Base-by-base conservation (phyloP, 2,329 filamentous ascomycete genomes). In the Botrytis byssoidea region DNA sequence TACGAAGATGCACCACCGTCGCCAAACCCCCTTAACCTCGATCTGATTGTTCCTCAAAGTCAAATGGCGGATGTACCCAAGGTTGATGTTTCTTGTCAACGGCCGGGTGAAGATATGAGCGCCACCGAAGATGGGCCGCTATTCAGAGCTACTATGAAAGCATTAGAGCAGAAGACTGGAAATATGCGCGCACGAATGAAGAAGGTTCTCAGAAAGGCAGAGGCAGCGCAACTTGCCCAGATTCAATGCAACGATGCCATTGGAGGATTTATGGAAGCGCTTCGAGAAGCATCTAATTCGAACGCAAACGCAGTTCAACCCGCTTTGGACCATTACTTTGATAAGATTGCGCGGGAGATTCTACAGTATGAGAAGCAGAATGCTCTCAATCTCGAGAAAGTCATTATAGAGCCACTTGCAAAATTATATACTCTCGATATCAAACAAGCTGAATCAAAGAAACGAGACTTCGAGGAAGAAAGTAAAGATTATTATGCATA, bases 401-500 rank as follows among this genome's bases (percentile, higher is more conserved):
- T 97, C 71, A 95, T 99, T 80, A 97, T 99, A 77, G 96, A 99
- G 61, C 97, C 97, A 1, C 88, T 99, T 77, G 91, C 89, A 77
- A 97, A 94, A 83, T 85, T 99, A 22, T 99, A 99, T 83, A 94
- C 94, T 75, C 88, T 95, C 76, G 97, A 99, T 80, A 98, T 99
- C 85, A 99, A 99, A 83, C 94, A 97, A 82, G 97, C 95, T 40
- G 96, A 99, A 80, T 88, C 92, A 59, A 99, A 99, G 85, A 97
- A 96, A 83, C 94, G 96, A 77, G 96, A 98, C 78, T 99, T 99
- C 79, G 96, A 99, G 77, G 96, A 99, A 80, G 96, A 99, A 82
- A 98, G 95, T 85, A 96, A 97, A 82, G 96, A 99, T 81, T 99
- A 97, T 83, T 99, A 99, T 83, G 91, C 92, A 76, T 99, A 97